A percentile compares a stretch with the other conserved stretches of the same genome.
These are phyloP conservation scores for Eimeria falciformis DNA, from an alignment of 169 alveolate genomes.

Conservation along the genomic window DNA sequence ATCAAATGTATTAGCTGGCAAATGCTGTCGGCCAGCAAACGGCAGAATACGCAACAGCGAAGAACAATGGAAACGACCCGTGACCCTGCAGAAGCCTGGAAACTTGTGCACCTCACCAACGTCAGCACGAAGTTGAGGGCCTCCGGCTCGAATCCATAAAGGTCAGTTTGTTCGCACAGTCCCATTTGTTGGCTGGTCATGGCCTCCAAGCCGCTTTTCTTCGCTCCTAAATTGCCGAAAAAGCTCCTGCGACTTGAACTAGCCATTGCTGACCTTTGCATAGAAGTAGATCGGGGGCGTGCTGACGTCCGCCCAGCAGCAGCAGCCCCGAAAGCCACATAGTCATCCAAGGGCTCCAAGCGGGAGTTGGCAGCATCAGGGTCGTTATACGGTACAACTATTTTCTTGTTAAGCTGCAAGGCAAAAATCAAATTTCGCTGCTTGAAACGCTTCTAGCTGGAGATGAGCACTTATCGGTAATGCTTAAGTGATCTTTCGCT, in stretches of 20 bases:
- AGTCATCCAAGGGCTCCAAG: constrained; percentile 75
- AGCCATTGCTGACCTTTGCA: not conserved
- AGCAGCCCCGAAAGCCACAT: constrained; percentile 61
- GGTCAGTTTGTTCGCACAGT: not conserved
- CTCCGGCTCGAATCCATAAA: constrained; percentile 57
- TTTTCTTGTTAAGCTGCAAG: constrained; percentile 39
- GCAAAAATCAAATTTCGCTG: too few relatives aligned
- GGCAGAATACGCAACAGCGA: not conserved
- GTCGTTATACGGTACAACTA: constrained; percentile 71
- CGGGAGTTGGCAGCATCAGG: constrained; percentile 75
- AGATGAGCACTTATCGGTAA: too few relatives aligned
- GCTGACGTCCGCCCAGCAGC: not conserved
- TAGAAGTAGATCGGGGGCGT: not conserved
- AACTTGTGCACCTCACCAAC: not conserved
- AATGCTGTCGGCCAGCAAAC: too few relatives aligned
- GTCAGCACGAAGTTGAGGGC: constrained; percentile 59
- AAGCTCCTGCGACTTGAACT: constrained; percentile 28
- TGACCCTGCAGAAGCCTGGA: not conserved
- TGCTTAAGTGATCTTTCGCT: too few relatives aligned
- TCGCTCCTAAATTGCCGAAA: not conserved
- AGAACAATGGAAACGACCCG: not conserved
- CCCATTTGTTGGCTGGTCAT: not conserved
- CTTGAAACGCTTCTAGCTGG: not conserved
- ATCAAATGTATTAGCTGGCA: not conserved
- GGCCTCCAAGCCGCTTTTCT: not conserved